Percentiles rank a stretch among this genome's conserved stretches.
phyloP scores from a whole-genome alignment of 2,329 filamentous ascomycete genomes.

The Dothideomycetidae sp. region DNA sequence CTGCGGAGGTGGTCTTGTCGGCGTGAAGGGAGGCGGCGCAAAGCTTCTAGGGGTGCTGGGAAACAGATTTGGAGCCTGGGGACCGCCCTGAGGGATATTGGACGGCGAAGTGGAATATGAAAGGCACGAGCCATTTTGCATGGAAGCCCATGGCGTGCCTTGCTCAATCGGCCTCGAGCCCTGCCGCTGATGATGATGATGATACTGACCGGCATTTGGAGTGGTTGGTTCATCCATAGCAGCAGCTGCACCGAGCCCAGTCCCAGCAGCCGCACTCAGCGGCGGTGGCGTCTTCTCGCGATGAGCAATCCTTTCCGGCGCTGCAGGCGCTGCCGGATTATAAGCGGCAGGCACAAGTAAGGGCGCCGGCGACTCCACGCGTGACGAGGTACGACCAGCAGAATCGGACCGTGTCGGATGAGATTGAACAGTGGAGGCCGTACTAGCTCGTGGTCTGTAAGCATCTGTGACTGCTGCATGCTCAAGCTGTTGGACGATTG shows the following conservation, averaged over 20 bases:
- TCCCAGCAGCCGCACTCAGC: constrained; percentile 45
- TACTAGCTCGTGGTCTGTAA: constrained; percentile 30
- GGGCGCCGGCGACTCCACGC: constrained; percentile 22
- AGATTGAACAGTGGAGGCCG: constrained; percentile 20
- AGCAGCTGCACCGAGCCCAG: constrained; percentile 27
- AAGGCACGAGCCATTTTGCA: too few species aligned
- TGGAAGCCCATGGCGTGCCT: too few species aligned
- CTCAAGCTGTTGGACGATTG: constrained; percentile 61
- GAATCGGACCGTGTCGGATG: constrained; percentile 14
- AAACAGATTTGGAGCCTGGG: not conserved
- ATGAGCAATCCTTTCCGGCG: constrained; percentile 55
- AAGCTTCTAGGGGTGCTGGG: not conserved
- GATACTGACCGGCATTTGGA: constrained; percentile 3
- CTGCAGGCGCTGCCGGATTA: constrained; percentile 64
- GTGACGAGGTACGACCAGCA: constrained; percentile 15
- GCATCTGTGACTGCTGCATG: constrained; percentile 51
- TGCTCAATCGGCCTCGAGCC: constrained; percentile 1
- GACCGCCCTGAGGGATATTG: not conserved
- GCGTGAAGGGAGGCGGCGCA: not conserved
- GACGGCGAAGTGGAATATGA: not conserved
- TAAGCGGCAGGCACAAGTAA: constrained; percentile 51
- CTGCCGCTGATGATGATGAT: constrained; percentile 4
- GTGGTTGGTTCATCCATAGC: constrained; percentile 21
- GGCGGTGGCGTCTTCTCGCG: constrained; percentile 70
- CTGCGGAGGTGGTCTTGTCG: constrained; percentile 13